These are phyloP conservation scores for Pneumocystis sp. DNA, from an alignment of 1,139 yeast genomes.

Conservation along the genomic window DNA sequence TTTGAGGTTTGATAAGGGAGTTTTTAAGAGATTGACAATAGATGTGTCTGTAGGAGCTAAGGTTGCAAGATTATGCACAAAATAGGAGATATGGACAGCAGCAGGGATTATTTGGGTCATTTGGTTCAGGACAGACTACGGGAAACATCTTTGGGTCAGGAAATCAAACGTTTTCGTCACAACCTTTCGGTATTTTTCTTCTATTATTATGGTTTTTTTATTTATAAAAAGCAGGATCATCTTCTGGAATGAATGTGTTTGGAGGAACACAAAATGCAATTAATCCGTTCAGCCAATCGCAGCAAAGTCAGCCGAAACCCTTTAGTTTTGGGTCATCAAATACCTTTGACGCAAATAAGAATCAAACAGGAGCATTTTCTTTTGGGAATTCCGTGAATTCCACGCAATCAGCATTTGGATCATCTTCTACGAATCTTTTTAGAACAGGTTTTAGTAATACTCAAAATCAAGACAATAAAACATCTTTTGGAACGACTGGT, in stretches of 20 bases:
- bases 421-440: constrained; percentile 12
- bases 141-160: neutral
- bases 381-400: constrained; percentile 22
- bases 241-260: neutral
- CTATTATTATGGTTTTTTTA: neutral
- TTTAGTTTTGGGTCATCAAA: neutral
- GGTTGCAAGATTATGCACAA: constrained; percentile 75
- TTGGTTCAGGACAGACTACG: constrained; percentile 16
- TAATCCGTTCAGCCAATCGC: neutral
- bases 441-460: constrained; percentile 20
- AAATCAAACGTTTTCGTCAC: neutral
- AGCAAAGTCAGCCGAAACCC: neutral
- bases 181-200: neutral
- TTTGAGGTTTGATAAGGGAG: neutral
- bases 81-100: constrained; percentile 46
- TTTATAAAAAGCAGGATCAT: neutral
- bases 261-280: neutral
- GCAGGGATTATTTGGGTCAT: constrained; percentile 17
- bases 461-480: neutral
- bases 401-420: constrained; percentile 16
- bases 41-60: constrained; percentile 30
- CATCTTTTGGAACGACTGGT: neutral
- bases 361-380: constrained; percentile 16
- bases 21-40: neutral
- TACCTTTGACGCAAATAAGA: constrained; percentile 1